Conservation (phyloP, 305 asterid genomes). For the Plantago lanceolata region DNA sequence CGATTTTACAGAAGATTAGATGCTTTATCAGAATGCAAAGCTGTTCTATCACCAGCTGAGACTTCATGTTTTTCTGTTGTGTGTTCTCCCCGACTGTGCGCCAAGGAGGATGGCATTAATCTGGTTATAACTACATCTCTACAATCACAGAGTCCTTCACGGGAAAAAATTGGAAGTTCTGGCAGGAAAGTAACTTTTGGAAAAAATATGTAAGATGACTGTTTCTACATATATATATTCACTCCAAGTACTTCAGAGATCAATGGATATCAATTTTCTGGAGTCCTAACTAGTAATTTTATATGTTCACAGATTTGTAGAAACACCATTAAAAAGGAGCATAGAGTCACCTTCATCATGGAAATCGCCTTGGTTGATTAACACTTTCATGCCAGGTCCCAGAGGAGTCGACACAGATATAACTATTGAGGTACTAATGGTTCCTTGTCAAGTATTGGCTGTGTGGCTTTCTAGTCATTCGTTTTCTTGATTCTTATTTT, state of each 20-base stretch:
- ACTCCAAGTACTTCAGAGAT: neutral
- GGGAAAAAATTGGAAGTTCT: constrained; percentile 47
- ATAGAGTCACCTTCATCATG: constrained; percentile 9
- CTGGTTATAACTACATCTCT: constrained; percentile 42
- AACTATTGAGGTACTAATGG: constrained; percentile 13
- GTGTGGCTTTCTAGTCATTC: neutral
- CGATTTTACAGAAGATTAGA: constrained; percentile 41
- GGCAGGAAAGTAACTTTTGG: constrained; percentile 47
- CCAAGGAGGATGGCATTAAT: constrained; percentile 53
- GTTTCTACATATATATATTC: constrained; percentile 4
- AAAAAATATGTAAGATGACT: constrained; percentile 57
- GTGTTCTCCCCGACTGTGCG: constrained; percentile 50
- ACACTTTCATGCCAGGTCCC: constrained; percentile 9
- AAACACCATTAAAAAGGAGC: constrained; percentile 13
- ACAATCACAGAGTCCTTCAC: constrained; percentile 44
- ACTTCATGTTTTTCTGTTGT: constrained; percentile 41
- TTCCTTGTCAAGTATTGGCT: neutral
- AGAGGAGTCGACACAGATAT: constrained; percentile 16
- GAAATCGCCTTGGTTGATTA: constrained; percentile 9
- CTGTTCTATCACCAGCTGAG: constrained; percentile 39
- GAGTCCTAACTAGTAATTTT: neutral
- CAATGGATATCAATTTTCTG: no score
- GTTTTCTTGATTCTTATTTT: constrained; percentile 7
- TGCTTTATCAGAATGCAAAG: constrained; percentile 34
- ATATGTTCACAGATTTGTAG: neutral